A percentile compares a stretch with the other conserved stretches of the same genome.
Conservation (phyloP, 164 flowering plant genomes). For the Umbilicus rupestris region DNA sequence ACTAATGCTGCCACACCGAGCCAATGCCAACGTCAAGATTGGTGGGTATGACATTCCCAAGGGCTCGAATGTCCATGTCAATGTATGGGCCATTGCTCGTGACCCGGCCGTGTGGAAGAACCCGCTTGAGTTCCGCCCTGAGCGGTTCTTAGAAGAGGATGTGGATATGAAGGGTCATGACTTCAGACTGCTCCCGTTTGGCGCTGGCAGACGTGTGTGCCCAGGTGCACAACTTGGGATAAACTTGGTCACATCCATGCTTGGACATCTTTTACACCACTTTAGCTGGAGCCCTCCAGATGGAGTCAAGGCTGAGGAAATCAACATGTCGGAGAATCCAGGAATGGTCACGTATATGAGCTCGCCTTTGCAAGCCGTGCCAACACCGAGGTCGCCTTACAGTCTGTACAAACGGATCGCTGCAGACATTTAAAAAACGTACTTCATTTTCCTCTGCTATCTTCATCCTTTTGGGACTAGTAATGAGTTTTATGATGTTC, state of each 20-base stretch:
- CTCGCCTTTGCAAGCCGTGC: constrained; percentile 25
- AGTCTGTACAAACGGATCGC: constrained; percentile 26
- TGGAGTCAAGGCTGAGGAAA: constrained; percentile 26
- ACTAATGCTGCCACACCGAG: constrained; percentile 34
- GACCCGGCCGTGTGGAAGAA: constrained; percentile 33
- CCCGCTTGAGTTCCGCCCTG: constrained; percentile 34
- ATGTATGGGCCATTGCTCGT: constrained; percentile 39
- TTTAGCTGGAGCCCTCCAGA: constrained; percentile 24
- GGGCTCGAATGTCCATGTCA: constrained; percentile 33
- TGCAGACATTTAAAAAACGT: constrained; percentile 17
- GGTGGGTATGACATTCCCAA: constrained; percentile 42
- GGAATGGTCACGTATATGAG: constrained; percentile 36
- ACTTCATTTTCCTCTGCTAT: not conserved
- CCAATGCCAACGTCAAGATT: constrained; percentile 27
- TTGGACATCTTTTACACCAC: constrained; percentile 33
- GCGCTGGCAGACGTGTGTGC: constrained; percentile 38
- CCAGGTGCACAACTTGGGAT: constrained; percentile 40
- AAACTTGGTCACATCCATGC: constrained; percentile 30
- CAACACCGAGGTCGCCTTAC: constrained; percentile 27
- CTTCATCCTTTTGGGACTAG: not conserved
- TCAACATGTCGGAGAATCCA: constrained; percentile 31
- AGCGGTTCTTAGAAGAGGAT: constrained; percentile 34
- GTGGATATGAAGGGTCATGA: constrained; percentile 40
- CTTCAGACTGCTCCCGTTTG: constrained; percentile 33
- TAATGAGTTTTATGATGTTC: no score